Conservation (phyloP, 768 basidiomycete species). For the Leccinellum rugosiceps region DNA sequence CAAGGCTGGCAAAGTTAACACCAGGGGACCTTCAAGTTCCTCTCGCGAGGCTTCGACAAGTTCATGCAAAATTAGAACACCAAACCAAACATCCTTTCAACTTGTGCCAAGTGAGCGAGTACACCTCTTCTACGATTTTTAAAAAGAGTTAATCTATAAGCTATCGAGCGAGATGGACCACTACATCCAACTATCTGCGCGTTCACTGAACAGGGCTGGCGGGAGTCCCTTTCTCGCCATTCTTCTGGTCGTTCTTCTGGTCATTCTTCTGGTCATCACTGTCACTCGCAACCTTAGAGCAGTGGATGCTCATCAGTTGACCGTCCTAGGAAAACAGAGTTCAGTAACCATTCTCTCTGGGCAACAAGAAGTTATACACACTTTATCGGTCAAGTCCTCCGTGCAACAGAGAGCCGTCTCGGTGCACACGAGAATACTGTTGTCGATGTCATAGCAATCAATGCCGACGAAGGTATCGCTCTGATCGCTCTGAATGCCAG, state of each 20-base stretch:
- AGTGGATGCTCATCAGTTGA: neutral
- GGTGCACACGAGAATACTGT: neutral
- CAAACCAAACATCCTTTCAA: neutral
- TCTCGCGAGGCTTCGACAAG: neutral
- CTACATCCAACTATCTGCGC: neutral
- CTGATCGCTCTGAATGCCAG: neutral
- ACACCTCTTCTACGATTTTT: neutral
- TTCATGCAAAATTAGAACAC: neutral
- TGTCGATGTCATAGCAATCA: neutral
- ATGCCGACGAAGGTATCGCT: neutral
- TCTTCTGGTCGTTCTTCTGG: too few relatives aligned
- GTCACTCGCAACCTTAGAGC: neutral
- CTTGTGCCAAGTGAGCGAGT: neutral
- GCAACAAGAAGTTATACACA: neutral
- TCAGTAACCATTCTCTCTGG: neutral
- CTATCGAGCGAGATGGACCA: neutral
- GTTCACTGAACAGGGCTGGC: neutral
- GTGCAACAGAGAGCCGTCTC: neutral
- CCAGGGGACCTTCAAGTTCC: too few relatives aligned
- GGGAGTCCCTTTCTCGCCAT: too few relatives aligned
- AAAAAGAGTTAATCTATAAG: neutral
- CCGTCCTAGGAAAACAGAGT: neutral
- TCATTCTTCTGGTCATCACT: too few relatives aligned
- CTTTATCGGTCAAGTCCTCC: neutral
- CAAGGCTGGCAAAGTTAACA: too few relatives aligned